Evolutionary conservation across 768 basidiomycete species (phyloP), one percentile per base, ranked within the genome.

Genomic region (Crassisporium funariophilum): DNA sequence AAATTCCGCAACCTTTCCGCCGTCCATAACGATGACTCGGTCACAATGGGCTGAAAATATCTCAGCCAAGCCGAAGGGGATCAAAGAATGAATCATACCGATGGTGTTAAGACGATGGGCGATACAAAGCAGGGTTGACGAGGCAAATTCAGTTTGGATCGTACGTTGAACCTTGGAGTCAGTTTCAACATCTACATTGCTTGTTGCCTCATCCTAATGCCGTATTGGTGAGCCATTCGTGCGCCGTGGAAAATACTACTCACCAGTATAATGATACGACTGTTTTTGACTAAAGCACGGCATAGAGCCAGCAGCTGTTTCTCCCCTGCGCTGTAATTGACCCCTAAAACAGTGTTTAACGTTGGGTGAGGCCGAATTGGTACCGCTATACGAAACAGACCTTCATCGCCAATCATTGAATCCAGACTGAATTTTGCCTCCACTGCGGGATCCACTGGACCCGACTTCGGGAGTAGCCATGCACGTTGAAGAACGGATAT

Each of bases 371-470:
- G 9, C n/a, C 22, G 23, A 29, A 10, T 9, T 9, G 23, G 29
- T 5, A 5, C 23, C 11, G 16, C 25, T 5, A 12, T 4, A 3
- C 15, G 27, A 12, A 13, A 50, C 65, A 35, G 42, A 71, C 84
- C 86, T 64, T 87, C 85, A 54, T 84, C 80, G 6, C 78, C 75
- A 5, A 88, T 82, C 1, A 65, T 61, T 0, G 81, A 72, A 55
- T 83, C 78, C 24, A 88, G 65, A 48, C 79, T 79, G 65, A 88
- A 87, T 59, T 90, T 90, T n/a, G 78, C 73, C 52, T 83, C 77
- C 5, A 75, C 71, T 29, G 59, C 56, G 11, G 79, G 62, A 54
- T 81, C 73, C 19, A 66, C 46, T 9, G 66, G 47, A 5, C 79
- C 81, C 21, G 73, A 70, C 15, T 67, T 63, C 1, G 81, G 81